Evolutionary conservation across 192 early-diverging fungal species (phyloP), one percentile per base, ranked within the genome.

Genomic region (Linnemannia zychae): DNA sequence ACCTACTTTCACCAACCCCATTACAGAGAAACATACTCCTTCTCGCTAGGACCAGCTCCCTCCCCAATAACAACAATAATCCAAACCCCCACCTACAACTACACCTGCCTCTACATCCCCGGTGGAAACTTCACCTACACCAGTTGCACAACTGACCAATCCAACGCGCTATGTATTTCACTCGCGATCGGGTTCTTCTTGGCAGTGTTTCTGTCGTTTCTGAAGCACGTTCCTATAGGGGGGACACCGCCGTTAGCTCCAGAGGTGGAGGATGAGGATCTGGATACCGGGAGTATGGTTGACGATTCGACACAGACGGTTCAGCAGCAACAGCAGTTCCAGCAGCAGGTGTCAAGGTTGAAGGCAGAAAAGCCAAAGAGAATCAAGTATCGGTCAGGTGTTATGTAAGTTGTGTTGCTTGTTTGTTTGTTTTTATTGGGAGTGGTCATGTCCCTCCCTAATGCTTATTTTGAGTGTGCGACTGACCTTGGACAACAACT

Each of bases 1-100:
- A 5, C 47, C 34, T 3, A 1, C 47, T 24, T 34, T 48, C 9
- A 60, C 53, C 0, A 31, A 31, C 24, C 28, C 7, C 11, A 15
- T 12, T 24, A 52, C 47, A 84, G 82, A 79, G 83, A 85, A 47
- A 85, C 83, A 3, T 85, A 85, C 34, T 85, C 83, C 1, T 85
- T 85, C 50, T 85, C 83, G 34, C 40, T 85, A 9, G 83, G 83
- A 9, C 16, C 83, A 4, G 38, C 74, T 0, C 83, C 83, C 13
- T 11, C 78, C 20, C 74, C 83, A 22, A 47, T 85, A 12, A 79
- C 52, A 69, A 85, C 83, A 4, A 76, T 85, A 22, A 63, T 85
- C 7, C 47, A 79, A 37, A 79, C 74, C 6, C 68, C 83, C 20
- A 24, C n/a, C 1, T 2, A 0, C 24, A 85, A 85, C 60, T 85